phyloP scores from a whole-genome alignment of 176 grass and related monocot genomes.

The Oryza officinalis region DNA sequence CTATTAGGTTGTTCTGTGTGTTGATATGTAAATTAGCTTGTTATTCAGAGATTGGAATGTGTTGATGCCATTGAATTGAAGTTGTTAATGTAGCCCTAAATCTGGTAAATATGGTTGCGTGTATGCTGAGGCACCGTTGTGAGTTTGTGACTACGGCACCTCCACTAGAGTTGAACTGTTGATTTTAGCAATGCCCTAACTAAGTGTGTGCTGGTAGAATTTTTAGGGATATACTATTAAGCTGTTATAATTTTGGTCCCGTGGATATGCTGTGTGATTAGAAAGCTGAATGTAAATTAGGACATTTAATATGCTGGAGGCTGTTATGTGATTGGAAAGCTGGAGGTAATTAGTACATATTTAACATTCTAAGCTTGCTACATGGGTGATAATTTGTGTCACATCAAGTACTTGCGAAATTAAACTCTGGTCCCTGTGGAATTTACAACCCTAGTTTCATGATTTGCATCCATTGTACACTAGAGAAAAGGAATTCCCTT shows the following conservation, averaged over 20 bases:
- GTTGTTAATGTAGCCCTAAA: neutral
- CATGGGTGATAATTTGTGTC: neutral
- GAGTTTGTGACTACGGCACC: neutral
- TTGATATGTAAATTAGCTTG: neutral
- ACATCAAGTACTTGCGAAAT: neutral
- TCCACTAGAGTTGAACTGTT: neutral
- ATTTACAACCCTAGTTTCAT: neutral
- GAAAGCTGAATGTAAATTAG: neutral
- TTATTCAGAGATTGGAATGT: neutral
- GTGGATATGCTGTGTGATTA: neutral
- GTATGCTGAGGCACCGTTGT: neutral
- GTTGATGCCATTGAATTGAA: neutral
- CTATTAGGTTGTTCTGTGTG: neutral
- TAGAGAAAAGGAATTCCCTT: neutral
- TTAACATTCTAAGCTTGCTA: neutral
- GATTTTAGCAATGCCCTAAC: neutral
- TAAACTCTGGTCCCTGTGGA: neutral
- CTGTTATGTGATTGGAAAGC: neutral
- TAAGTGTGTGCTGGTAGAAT: neutral
- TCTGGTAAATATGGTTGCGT: slow-evolving; percentile 15
- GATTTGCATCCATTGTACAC: neutral
- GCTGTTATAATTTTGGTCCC: neutral
- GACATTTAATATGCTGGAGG: neutral
- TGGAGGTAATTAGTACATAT: neutral
- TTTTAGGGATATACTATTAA: neutral